Base-by-base conservation (phyloP, 306 rosid species). In the Cicer cuneatum region DNA sequence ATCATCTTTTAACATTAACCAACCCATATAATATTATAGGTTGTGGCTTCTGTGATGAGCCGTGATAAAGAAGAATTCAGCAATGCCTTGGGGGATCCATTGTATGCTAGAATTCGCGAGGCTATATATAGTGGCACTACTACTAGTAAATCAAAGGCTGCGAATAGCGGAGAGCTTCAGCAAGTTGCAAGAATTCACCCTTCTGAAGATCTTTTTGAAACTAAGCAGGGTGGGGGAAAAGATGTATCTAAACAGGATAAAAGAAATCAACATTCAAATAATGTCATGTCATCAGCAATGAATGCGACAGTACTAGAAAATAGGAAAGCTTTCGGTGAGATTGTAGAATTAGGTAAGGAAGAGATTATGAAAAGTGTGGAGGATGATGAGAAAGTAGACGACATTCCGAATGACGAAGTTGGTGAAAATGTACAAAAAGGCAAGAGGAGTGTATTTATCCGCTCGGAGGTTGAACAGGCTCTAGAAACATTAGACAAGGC, bases 401-500 rank as follows among this genome's bases (percentile, higher is more conserved):
- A 2, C 18, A 13, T 59, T 59, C 41, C 2, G n/a, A n/a, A 59
- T 8, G 72, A 76, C 57, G 78, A 81, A 54, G 77, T 58, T 15
- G 59, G 39, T 15, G 79, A 72, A 66, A 52, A 48, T 75, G 68
- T 33, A 13, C 29, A 40, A 7, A 77, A 78, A 41, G 85, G 71
- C 8, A 81, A 71, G 52, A 84, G 60, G 74, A 80, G 83, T 72
- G 39, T 78, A 40, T 3, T 41, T 24, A 66, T 91, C 37, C 85
- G 96, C 53, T 72, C 90, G n/a, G 92, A 90, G 65, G 98, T 95
- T 51, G 85, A 86, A 84, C 77, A 77, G 64, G 98, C 98, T 85
- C 57, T 92, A 54, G 86, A 79, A 78, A 95, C 98, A 58, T 65
- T 95, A 72, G 98, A 95, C 38, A 86, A 81, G 80, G 91, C 84